A percentile compares a stretch with the other conserved stretches of the same genome.
Conservation (phyloP, 208 protist genomes). For the Leishmania mexicana region DNA sequence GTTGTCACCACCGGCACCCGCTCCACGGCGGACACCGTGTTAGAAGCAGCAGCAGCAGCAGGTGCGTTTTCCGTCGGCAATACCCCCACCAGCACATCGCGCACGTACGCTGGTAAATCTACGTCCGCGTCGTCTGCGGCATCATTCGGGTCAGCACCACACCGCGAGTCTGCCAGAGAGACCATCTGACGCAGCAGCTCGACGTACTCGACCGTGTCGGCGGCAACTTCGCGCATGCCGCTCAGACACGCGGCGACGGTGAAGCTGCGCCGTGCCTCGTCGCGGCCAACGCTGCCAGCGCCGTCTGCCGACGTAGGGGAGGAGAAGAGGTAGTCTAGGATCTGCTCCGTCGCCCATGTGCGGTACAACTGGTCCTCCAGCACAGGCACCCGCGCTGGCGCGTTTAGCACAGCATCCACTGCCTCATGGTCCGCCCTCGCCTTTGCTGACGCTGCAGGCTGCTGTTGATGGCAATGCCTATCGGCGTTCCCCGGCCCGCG, state of each 20-base stretch:
- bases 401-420: neutral
- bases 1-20: constrained; percentile 23
- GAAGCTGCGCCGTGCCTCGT: constrained; percentile 15
- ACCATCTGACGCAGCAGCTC: constrained; percentile 14
- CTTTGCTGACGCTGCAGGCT: neutral
- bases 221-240: constrained; percentile 22
- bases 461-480: neutral
- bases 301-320: neutral
- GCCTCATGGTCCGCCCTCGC: neutral
- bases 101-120: constrained; percentile 25
- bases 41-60: neutral
- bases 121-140: neutral
- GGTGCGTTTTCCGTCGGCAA: neutral
- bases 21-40: neutral
- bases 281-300: neutral
- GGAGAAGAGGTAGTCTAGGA: constrained; percentile 22
- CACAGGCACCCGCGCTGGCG: neutral
- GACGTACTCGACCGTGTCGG: constrained; percentile 25
- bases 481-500: neutral
- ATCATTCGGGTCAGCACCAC: neutral
- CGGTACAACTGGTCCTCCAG: constrained; percentile 18
- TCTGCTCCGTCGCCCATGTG: constrained; percentile 9
- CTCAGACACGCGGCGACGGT: constrained; percentile 26
- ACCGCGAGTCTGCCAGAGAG: neutral
- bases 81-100: constrained; percentile 14